Base-by-base conservation (phyloP, 345 rosid species). In the Passiflora organensis region DNA sequence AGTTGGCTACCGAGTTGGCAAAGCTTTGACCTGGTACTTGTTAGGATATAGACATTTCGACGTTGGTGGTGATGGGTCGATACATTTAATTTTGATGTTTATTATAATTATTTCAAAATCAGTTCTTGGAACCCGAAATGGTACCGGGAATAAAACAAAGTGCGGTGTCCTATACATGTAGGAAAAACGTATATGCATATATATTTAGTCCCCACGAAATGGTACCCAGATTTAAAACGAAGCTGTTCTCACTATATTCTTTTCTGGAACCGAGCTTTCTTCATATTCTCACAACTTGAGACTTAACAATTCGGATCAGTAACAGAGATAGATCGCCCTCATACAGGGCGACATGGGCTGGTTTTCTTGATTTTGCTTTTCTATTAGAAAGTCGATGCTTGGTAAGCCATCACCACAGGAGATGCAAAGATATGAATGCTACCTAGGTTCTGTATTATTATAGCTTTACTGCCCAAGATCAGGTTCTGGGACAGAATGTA, bases 311-410 rank as follows among this genome's bases (percentile, higher is more conserved):
- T n/a, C n/a, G 19, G 34, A 28, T 28, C 34, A 28, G 34, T 28
- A 2, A 20, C 57, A 59, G 67, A 67, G 66, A 70, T 48, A 28
- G n/a, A 36, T 17, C 59, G 47, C 62, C 78, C 59, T 56, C 53
- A 18, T 62, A 42, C 72, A 63, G 60, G 34, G 43, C 25, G 41
- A 34, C 50, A 59, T 21, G 63, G 28, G 56, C 58, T 60, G 65
- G 72, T 58, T 47, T 50, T 42, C 50, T 38, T 57, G n/a, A n/a
- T 23, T 65, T 60, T 32, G 13, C 23, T 13, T 11, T 20, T 14
- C 50, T 42, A 11, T 58, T 21, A 37, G 10, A 46, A 20, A 55
- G 76, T 75, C 76, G 76, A 73, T 67, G 72, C 46, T 43, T 34
- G 23, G 19, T 20, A 2, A n/a, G 47, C 67, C 48, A 66, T 19